These are phyloP conservation scores for Rhodomyrtus tomentosa DNA, from an alignment of 345 rosid species.

Conservation along the genomic window DNA sequence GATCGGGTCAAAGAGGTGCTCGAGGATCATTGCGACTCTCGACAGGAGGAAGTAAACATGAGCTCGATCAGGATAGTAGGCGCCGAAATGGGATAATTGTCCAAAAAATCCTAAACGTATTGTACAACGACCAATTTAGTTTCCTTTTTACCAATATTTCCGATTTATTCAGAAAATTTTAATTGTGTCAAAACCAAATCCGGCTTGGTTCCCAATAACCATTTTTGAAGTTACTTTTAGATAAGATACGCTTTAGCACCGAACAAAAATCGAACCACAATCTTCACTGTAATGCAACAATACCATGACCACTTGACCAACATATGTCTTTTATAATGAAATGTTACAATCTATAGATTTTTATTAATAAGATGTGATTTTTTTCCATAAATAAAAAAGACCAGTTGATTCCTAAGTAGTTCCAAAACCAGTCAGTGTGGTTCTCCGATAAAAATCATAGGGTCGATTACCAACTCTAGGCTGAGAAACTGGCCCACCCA, in stretches of 20 bases:
- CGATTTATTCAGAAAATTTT: too few relatives aligned
- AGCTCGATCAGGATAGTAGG: background rate
- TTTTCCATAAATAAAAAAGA: background rate
- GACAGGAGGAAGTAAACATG: background rate
- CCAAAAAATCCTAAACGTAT: too few relatives aligned
- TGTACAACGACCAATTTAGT: too few relatives aligned
- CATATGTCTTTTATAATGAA: background rate
- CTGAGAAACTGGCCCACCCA: background rate
- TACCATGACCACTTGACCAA: background rate
- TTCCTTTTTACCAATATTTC: too few relatives aligned
- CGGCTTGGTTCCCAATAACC: background rate
- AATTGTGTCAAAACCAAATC: too few relatives aligned
- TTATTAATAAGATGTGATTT: background rate
- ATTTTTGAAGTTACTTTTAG: background rate
- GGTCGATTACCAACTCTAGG: background rate
- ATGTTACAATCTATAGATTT: background rate
- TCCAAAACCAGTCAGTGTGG: background rate
- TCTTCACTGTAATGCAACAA: background rate
- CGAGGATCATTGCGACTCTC: background rate
- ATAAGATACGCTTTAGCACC: background rate
- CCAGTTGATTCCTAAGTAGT: background rate
- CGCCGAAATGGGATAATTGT: background rate
- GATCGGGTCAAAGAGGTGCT: constrained; percentile 5
- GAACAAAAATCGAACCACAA: background rate
- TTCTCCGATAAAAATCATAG: background rate